Base-by-base conservation (phyloP, 1,284 basidiomycete species). In the Quambalaria eucalypti region DNA sequence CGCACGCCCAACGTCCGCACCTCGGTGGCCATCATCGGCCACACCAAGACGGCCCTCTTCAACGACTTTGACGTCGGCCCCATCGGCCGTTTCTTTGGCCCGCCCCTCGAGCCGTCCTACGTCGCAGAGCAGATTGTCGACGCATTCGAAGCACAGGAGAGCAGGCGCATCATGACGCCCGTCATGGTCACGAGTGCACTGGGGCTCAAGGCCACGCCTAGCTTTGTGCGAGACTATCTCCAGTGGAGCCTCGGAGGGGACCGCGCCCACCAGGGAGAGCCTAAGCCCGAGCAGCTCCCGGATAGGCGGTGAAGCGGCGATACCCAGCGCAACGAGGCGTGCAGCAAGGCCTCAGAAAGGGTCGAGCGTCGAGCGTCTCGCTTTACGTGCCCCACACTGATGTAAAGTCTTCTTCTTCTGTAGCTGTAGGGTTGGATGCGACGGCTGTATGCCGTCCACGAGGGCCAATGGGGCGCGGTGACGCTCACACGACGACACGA, bases 61-160 rank as follows among this genome's bases (percentile, higher is more conserved):
- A 28, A 56, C 26, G 23, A 19, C n/a, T 56, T 56, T 19, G 39
- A 54, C 28, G 51, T 56, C 26, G 52, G 52, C 12, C 12, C 26
- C 14, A 19, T 51, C 9, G 55, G 55, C 12, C 16, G 55, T 14
- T 56, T 56, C 46, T 28, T 56, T 8, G 52, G 52, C 28, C 55
- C 55, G 7, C 23, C 29, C 2, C 26, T 56, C 16, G 52, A 54
- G 28, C 49, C 55, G 16, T 40, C 39, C 8, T 26, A 46, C 36
- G 52, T 56, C 28, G 55, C 55, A 12, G 29, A 42, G 12, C 28
- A 46, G 26, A 23, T 56, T 9, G 51, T 56, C 19, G 55, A 56
- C 28, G 54, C 54, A 19, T 54, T 56, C 52, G 55, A 54, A 42
- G 14, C 19, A 21, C 51, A 54, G 49, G 55, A 56, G 21, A 25